Evolutionary conservation across 2,329 filamentous ascomycete species (phyloP).

Genomic region (Lecanicillium sp.): DNA sequence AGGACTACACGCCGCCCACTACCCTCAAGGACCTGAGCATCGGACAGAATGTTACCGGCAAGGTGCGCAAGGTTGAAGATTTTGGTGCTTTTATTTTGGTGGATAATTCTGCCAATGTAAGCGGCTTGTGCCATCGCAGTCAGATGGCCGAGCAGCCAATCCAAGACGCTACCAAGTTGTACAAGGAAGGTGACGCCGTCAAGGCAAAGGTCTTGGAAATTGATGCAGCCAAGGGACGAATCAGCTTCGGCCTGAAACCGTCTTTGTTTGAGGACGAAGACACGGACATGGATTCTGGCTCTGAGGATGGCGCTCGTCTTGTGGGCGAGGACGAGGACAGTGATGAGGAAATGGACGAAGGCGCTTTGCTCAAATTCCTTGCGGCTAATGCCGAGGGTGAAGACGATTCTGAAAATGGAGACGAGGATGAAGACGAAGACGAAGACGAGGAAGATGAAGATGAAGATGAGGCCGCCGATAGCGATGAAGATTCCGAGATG

Average conservation of each 20-base stretch:
- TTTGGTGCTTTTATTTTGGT: constrained; percentile 93
- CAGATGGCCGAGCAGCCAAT: constrained; percentile 83
- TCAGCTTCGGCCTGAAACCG: constrained; percentile 88
- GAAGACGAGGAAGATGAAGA: constrained; percentile 27
- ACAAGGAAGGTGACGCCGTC: constrained; percentile 83
- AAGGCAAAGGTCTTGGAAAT: constrained; percentile 84
- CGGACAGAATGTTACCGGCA: constrained; percentile 80
- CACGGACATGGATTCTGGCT: constrained; percentile 39
- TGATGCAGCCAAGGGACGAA: constrained; percentile 63
- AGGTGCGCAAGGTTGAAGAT: constrained; percentile 86
- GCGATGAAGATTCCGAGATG: constrained; percentile 18
- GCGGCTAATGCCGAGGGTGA: constrained; percentile 35
- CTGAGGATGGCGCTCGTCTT: constrained; percentile 36
- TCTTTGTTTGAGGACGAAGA: constrained; percentile 71
- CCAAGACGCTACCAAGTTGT: constrained; percentile 79
- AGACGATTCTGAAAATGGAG: constrained; percentile 25
- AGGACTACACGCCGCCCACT: constrained; percentile 65
- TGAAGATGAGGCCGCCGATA: constrained; percentile 25
- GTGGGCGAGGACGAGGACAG: constrained; percentile 34
- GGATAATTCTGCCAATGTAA: constrained; percentile 79
- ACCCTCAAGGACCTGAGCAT: constrained; percentile 68
- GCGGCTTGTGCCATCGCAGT: constrained; percentile 84
- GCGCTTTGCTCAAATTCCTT: constrained; percentile 32
- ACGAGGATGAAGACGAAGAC: constrained; percentile 25
- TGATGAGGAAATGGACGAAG: constrained; percentile 40